A percentile compares a stretch with the other conserved stretches of the same genome.
Conservation (phyloP, 164 flowering plant species). For the Malania oleifera region DNA sequence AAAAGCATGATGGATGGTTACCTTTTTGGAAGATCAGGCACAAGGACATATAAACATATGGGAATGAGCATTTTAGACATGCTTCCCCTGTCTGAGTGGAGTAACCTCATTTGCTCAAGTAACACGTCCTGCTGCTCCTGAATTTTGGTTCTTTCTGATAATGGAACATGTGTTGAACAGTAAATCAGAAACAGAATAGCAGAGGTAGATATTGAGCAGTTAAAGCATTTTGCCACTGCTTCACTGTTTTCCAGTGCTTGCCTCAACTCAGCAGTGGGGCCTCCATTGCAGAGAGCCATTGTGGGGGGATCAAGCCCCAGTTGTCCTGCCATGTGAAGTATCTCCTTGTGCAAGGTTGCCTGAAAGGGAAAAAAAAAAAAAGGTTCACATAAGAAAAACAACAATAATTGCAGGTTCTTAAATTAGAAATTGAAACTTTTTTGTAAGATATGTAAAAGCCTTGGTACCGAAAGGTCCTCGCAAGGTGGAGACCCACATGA, state of each 20-base stretch:
- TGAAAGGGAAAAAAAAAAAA: constrained; percentile 26
- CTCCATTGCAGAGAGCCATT: constrained; percentile 65
- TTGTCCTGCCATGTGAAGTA: constrained; percentile 96
- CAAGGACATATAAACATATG: constrained; percentile 58
- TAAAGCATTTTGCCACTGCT: constrained; percentile 76
- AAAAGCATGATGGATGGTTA: constrained; percentile 4
- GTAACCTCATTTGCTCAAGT: constrained; percentile 31
- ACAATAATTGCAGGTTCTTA: too few relatives aligned
- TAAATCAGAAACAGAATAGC: constrained; percentile 63
- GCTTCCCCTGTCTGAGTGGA: constrained; percentile 19
- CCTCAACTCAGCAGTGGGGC: constrained; percentile 57
- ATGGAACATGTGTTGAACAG: constrained; percentile 49
- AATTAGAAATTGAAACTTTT: too few relatives aligned
- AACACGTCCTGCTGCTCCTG: constrained; percentile 37
- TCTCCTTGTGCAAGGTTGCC: constrained; percentile 83
- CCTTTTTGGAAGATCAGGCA: constrained; percentile 87
- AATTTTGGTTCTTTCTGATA: constrained; percentile 38
- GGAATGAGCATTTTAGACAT: constrained; percentile 31
- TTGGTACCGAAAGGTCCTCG: too few relatives aligned
- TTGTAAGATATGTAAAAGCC: too few relatives aligned
- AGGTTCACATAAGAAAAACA: too few relatives aligned
- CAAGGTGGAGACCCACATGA: too few relatives aligned
- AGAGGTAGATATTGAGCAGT: constrained; percentile 65
- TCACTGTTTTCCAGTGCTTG: constrained; percentile 84
- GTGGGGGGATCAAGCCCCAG: constrained; percentile 97